phyloP scores from a whole-genome alignment of 495 filamentous ascomycete species.

The Xylaria longipes region DNA sequence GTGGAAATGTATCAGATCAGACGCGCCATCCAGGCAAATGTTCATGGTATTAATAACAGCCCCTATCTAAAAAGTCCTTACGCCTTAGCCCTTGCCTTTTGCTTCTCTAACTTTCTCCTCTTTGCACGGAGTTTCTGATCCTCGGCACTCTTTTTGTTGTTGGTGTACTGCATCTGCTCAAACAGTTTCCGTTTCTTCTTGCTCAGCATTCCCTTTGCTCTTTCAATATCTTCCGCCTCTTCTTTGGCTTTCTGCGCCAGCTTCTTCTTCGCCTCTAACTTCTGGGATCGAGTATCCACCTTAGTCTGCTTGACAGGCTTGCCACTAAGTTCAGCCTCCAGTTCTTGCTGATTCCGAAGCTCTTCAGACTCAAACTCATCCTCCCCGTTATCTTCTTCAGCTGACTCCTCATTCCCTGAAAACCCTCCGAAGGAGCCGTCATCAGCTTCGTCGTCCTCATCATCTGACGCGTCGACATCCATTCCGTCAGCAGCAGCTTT shows the following conservation, averaged over 20 bases:
- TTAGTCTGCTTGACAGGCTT: slow-evolving; percentile 50
- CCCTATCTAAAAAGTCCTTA: slow-evolving; percentile 37
- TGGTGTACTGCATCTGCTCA: slow-evolving; percentile 91
- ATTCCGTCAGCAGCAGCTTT: slow-evolving; percentile 49
- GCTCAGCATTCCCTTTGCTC: slow-evolving; percentile 91
- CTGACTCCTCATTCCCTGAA: slow-evolving; percentile 47
- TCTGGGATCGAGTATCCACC: slow-evolving; percentile 63
- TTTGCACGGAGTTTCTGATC: slow-evolving; percentile 77
- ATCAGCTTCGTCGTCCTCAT: slow-evolving; percentile 44
- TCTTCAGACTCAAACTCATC: slow-evolving; percentile 55
- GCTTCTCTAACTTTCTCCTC: slow-evolving; percentile 87
- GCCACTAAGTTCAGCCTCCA: slow-evolving; percentile 84
- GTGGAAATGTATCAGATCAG: background rate
- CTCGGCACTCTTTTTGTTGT: slow-evolving; percentile 83
- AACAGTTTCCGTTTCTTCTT: slow-evolving; percentile 89
- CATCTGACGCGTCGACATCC: slow-evolving; percentile 55
- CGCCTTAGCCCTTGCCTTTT: slow-evolving; percentile 43
- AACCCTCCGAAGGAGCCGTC: slow-evolving; percentile 51
- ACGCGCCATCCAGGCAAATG: slow-evolving; percentile 1
- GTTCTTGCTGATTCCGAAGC: slow-evolving; percentile 75
- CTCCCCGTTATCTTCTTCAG: slow-evolving; percentile 51
- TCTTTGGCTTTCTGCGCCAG: slow-evolving; percentile 71
- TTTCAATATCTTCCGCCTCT: slow-evolving; percentile 82
- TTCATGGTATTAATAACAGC: slow-evolving; percentile 37
- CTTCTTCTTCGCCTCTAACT: slow-evolving; percentile 68